These are phyloP conservation scores for Crithidia fasciculata DNA, from an alignment of 208 protist genomes.

Conservation along the genomic window DNA sequence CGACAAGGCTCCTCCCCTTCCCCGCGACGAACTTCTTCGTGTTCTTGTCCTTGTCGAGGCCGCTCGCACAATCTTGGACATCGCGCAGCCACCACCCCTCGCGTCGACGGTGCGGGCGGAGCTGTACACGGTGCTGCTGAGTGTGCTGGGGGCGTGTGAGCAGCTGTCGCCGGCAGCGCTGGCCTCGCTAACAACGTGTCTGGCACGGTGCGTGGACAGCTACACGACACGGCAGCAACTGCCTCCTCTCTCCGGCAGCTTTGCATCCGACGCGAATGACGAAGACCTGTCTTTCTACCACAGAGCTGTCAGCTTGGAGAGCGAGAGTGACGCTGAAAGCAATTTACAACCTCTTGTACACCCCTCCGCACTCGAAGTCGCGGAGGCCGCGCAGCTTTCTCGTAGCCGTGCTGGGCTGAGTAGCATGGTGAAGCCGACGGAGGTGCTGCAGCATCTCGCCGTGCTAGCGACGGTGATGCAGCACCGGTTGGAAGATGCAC, in stretches of 20 bases:
- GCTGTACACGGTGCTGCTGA: conserved; percentile 53
- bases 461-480: conserved; percentile 52
- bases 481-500: conserved; percentile 38
- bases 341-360: not conserved
- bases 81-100: conserved; percentile 22
- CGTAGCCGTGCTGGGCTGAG: conserved; percentile 27
- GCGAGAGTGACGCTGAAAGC: too few relatives aligned
- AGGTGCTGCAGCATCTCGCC: conserved; percentile 51
- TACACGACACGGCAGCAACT: conserved; percentile 34
- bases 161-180: conserved; percentile 50
- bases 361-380: conserved; percentile 11
- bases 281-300: not conserved
- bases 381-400: conserved; percentile 17
- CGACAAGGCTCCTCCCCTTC: conserved; percentile 38
- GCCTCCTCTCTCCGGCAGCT: not conserved
- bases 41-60: conserved; percentile 43
- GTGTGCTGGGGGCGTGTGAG: conserved; percentile 55
- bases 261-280: too few relatives aligned
- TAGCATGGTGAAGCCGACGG: conserved; percentile 38
- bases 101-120: conserved; percentile 23
- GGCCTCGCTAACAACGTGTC: conserved; percentile 44
- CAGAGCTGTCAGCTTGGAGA: not conserved
- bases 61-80: conserved; percentile 34
- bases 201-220: conserved; percentile 56
- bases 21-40: conserved; percentile 36